Base-by-base conservation (phyloP, 345 rosid species). In the Hevea brasiliensis region DNA sequence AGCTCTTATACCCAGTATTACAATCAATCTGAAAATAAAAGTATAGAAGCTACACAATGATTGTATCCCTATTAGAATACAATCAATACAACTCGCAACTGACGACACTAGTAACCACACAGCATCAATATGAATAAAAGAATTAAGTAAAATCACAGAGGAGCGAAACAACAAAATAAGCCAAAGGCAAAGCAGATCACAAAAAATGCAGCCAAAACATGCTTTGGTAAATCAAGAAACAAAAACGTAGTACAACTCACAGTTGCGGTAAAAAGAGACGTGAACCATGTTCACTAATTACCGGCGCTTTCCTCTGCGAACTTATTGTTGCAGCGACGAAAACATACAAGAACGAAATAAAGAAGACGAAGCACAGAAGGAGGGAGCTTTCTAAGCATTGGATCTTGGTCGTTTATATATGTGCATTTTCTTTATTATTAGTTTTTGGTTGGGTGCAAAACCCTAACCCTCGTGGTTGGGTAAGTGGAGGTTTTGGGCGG, bases 241-340 rank as follows among this genome's bases (percentile, higher is more conserved):
- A 20, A 17, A 48, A 48, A 65, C 1, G 8, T 8, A 7, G 5
- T 4, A 47, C 2, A 11, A 13, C n/a, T 67, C 51, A 67, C 59
- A 67, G 71, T 67, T 67, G 59, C 71, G 59, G 20, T 67, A 67
- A 37, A 67, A 67, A 14, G 44, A 50, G 7, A 67, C 71, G 41
- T 67, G 71, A 26, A 66, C 71, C 59, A 50, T 67, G 42, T 20
- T 50, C 48, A 7, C 7, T 5, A 9, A 20, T 12, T 24, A 3
- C 32, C 50, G 14, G 27, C 41, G 15, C 51, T 64, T n/a, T 41
- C 51, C 51, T 41, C 18, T 4, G 24, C 60, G n/a, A 20, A 0
- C n/a, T 50, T 50, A 50, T 50, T 18, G 37, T 32, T 4, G 37
- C 4, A 4, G 55, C 18, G 17, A 0, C n/a, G n/a, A n/a, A n/a